These are phyloP conservation scores for Diplodia intermedia DNA, from an alignment of 2,329 filamentous ascomycete species.

Conservation along the genomic window DNA sequence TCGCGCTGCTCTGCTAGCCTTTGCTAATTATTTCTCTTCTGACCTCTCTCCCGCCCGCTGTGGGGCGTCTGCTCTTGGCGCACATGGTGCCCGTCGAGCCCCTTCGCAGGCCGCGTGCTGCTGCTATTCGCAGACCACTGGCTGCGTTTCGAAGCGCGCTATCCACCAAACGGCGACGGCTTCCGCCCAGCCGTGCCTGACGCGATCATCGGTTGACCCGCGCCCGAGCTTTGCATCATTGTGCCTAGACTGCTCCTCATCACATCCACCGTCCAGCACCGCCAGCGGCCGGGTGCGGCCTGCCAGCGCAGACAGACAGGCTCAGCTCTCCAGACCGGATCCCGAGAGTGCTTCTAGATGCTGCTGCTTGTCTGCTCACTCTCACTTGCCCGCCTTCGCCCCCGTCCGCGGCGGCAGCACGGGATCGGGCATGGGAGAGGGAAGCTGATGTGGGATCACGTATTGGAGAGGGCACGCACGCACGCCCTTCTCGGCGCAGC, in stretches of 20 bases:
- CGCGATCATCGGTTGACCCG: slow-evolving; percentile 5
- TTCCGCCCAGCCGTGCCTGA: slow-evolving; percentile 19
- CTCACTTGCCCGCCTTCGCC: neutral
- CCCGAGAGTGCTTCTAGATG: neutral
- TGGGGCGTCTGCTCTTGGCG: slow-evolving; percentile 14
- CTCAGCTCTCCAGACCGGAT: neutral
- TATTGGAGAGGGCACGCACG: slow-evolving; percentile 14
- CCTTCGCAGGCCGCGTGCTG: slow-evolving; percentile 1
- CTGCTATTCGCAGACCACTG: slow-evolving; percentile 5
- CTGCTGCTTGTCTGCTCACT: neutral
- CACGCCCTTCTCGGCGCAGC: slow-evolving; percentile 19
- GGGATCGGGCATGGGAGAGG: neutral
- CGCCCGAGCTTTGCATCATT: slow-evolving; percentile 17
- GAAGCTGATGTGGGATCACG: neutral
- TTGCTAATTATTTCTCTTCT: neutral
- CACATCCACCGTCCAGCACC: neutral
- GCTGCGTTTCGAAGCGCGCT: neutral
- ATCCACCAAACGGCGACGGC: slow-evolving; percentile 9
- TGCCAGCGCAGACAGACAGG: neutral
- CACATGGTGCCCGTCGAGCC: neutral
- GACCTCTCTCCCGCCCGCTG: neutral
- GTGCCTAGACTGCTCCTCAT: slow-evolving; percentile 15
- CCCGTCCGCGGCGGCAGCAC: neutral
- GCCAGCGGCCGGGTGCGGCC: neutral
- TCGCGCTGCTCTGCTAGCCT: neutral